Percentiles rank a stretch among this genome's conserved stretches.
Conservation (phyloP, 2,329 filamentous ascomycete genomes). For the Cladophialophora exuberans region DNA sequence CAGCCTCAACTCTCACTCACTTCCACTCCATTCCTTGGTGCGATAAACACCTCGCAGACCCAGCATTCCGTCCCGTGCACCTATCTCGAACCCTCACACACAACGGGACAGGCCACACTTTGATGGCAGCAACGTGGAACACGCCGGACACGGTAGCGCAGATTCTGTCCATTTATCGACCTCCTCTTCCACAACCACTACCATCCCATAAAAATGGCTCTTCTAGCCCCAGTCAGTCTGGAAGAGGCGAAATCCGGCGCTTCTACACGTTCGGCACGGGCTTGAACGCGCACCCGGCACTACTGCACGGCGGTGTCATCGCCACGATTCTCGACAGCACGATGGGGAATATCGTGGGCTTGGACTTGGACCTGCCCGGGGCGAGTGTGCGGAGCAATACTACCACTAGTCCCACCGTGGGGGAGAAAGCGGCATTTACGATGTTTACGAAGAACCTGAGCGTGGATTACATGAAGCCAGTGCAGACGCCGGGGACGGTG, state of each 20-base stretch:
- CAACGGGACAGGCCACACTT: slow-evolving; percentile 22
- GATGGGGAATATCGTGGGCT: slow-evolving; percentile 28
- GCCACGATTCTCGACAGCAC: slow-evolving; percentile 36
- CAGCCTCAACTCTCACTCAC: slow-evolving; percentile 20
- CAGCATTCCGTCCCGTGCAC: slow-evolving; percentile 21
- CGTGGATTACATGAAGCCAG: slow-evolving; percentile 44
- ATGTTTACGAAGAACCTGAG: slow-evolving; percentile 47
- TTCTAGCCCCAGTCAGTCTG: not conserved
- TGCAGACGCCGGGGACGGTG: slow-evolving; percentile 41
- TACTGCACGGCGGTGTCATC: slow-evolving; percentile 37
- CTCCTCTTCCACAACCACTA: too few relatives aligned
- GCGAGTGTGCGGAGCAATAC: too few relatives aligned
- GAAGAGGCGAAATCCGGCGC: slow-evolving; percentile 30
- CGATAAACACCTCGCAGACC: slow-evolving; percentile 37
- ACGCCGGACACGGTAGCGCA: slow-evolving; percentile 25
- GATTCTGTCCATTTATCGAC: slow-evolving; percentile 23
- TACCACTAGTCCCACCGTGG: too few relatives aligned
- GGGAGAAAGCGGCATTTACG: too few relatives aligned
- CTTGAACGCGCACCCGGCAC: slow-evolving; percentile 35
- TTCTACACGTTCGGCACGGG: slow-evolving; percentile 37
- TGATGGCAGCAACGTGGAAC: slow-evolving; percentile 32
- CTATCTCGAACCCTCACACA: slow-evolving; percentile 25
- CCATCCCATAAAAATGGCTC: not conserved
- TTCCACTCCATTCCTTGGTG: slow-evolving; percentile 38
- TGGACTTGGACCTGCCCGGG: not conserved